Evolutionary conservation across 73 alveolate genomes (phyloP), one percentile per base, ranked within the genome.

Genomic region (Paramecium octaurelia): DNA sequence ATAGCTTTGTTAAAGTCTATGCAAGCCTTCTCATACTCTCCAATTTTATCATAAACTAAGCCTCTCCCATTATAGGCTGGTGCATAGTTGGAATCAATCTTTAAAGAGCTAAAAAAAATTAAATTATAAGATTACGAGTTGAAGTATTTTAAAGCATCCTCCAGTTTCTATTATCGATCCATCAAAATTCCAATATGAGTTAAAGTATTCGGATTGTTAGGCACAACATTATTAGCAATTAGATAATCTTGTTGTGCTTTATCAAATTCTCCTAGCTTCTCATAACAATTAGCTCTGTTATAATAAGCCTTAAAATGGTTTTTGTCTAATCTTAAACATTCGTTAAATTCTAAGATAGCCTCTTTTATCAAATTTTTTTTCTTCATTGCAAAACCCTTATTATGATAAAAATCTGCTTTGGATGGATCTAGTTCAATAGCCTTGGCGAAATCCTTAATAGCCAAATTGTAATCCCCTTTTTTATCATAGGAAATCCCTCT

Each of bases 61-160:
- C 99, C 99, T 69, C 99, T 92, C 16, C 99, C 99, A 84, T 98
- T 98, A 92, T 96, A 98, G 23, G 99, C 95, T 38, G 99, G 99
- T 38, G 99, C 98, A 92, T 97, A 97, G 36, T 93, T 92, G 3
- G 95, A 94, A 86, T 98, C 99, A 27, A 97, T 91, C 86, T 97
- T 97, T 64, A 98, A 71, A 8, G 98, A 98, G 34, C 95, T 68
- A 29, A 20, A 0, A 40, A 8, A 40, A 4, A 59, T 46, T n/a
- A 84, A 10, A 46, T n/a, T 18, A 48, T 85, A 20, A n/a, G 9
- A 21, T 71, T 89, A 89, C 94, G 90, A 86, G 71, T 96, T 95
- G 95, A 97, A 98, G 42, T 96, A 95, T 86, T 97, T 98, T 84
- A 97, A 93, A 4, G 99, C 99, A 70, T 93, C 93, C n/a, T 92